Evolutionary conservation across 129 eudicot species (phyloP).

Genomic region (Pittosporum tobira): DNA sequence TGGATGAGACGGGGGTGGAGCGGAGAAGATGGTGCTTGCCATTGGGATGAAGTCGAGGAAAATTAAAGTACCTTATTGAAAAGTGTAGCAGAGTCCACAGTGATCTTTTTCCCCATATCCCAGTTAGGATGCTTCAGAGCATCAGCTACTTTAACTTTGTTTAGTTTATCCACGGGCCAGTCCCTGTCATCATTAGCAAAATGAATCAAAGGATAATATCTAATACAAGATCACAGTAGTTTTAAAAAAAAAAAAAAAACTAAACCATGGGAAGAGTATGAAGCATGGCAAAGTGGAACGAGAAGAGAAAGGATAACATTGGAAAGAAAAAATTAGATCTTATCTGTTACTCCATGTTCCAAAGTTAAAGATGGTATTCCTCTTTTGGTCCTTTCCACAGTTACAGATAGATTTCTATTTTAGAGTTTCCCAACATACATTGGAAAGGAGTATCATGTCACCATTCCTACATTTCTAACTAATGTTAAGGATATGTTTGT

Average conservation of each 20-base stretch:
- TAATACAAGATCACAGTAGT: neutral
- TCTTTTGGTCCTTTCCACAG: too few relatives aligned
- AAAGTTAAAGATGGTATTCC: too few relatives aligned
- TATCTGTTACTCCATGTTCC: too few relatives aligned
- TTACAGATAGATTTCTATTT: too few relatives aligned
- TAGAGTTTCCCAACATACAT: too few relatives aligned
- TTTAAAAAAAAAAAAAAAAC: too few relatives aligned
- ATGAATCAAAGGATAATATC: neutral
- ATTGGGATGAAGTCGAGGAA: neutral
- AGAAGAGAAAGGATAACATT: neutral
- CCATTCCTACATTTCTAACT: too few relatives aligned
- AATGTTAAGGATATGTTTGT: too few relatives aligned
- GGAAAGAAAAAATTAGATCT: neutral
- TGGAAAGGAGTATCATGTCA: too few relatives aligned
- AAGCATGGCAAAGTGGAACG: neutral
- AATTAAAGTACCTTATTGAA: slow-evolving; percentile 63
- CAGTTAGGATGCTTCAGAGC: slow-evolving; percentile 99
- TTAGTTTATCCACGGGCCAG: slow-evolving; percentile 91
- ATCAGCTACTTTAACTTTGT: slow-evolving; percentile 93
- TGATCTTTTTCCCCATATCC: slow-evolving; percentile 97
- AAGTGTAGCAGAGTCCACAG: slow-evolving; percentile 95
- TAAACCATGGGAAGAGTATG: neutral
- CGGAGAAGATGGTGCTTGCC: too few relatives aligned
- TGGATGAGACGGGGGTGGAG: neutral
- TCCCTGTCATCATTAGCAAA: slow-evolving; percentile 48